A percentile compares a stretch with the other conserved stretches of the same genome.
These are phyloP conservation scores for Collariella sp. DNA, from an alignment of 495 filamentous ascomycete species.

Conservation along the genomic window DNA sequence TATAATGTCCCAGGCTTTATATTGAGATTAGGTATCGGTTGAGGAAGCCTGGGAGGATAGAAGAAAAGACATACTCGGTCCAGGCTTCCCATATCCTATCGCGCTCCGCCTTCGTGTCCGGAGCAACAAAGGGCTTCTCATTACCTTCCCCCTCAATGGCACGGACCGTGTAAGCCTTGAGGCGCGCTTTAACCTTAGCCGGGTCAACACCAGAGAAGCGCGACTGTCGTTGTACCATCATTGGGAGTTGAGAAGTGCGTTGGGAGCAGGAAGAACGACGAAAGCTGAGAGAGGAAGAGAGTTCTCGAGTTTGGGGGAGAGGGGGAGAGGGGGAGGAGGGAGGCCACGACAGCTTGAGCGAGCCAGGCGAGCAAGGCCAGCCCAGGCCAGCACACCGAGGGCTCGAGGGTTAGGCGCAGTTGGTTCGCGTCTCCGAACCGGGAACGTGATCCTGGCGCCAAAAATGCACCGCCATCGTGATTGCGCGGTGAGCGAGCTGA, in stretches of 20 bases:
- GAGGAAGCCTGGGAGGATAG: not conserved
- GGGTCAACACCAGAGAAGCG: slow-evolving; percentile 2
- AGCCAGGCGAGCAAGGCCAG: not conserved
- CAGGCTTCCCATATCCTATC: slow-evolving; percentile 3
- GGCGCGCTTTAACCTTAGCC: slow-evolving; percentile 1
- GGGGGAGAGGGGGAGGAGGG: not conserved
- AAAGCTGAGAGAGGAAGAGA: not conserved
- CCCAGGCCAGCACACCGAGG: not conserved
- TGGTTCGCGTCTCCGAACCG: not conserved
- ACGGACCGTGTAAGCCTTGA: not conserved
- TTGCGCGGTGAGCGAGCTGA: not conserved
- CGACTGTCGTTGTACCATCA: slow-evolving; percentile 1
- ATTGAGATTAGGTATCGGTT: slow-evolving; percentile 1
- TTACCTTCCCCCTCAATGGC: slow-evolving; percentile 2
- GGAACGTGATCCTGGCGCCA: slow-evolving; percentile 3
- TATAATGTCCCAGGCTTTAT: slow-evolving; percentile 1
- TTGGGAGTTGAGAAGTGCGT: not conserved
- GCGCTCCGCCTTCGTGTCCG: not conserved
- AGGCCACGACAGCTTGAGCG: not conserved
- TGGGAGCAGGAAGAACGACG: not conserved
- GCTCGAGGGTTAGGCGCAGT: slow-evolving; percentile 1
- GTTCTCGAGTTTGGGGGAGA: not conserved
- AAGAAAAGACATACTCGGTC: slow-evolving; percentile 5
- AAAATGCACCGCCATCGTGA: slow-evolving; percentile 1
- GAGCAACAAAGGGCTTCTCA: slow-evolving; percentile 3